Percentiles rank a stretch among this genome's conserved stretches.
phyloP scores from a whole-genome alignment of 2,329 filamentous ascomycete genomes.

The Ophiostoma novo-ulmi region DNA sequence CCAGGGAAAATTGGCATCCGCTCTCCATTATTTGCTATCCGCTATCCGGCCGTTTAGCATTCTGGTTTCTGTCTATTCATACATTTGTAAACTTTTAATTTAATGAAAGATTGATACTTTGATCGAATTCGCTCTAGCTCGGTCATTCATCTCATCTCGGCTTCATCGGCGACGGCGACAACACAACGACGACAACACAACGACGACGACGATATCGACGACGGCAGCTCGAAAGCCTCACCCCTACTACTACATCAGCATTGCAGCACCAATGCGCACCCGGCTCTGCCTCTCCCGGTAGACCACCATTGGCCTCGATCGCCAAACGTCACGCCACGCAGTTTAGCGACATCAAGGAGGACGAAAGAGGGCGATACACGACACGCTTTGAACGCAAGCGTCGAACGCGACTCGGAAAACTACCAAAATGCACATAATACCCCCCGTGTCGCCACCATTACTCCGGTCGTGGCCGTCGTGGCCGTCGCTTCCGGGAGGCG shows the following conservation, averaged over 20 bases:
- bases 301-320: neutral
- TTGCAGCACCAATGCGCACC: slow-evolving; percentile 10
- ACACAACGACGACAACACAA: neutral
- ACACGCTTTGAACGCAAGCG: neutral
- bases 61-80: neutral
- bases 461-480: slow-evolving; percentile 22
- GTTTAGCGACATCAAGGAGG: neutral
- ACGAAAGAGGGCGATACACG: neutral
- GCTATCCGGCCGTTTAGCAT: neutral
- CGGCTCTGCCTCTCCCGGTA: neutral
- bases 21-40: neutral
- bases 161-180: neutral
- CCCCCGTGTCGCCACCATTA: slow-evolving; percentile 20
- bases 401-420: neutral
- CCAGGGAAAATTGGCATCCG: slow-evolving; percentile 3
- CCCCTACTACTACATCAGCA: neutral
- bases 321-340: neutral
- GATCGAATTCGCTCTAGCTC: neutral
- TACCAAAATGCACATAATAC: slow-evolving; percentile 23
- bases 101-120: neutral
- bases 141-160: neutral
- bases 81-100: neutral
- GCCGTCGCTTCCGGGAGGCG: slow-evolving; percentile 28
- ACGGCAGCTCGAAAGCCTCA: neutral
- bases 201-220: neutral